A percentile compares a stretch with the other conserved stretches of the same genome.
phyloP scores from a whole-genome alignment of 768 basidiomycete genomes.

The Saitozyma sp. region DNA sequence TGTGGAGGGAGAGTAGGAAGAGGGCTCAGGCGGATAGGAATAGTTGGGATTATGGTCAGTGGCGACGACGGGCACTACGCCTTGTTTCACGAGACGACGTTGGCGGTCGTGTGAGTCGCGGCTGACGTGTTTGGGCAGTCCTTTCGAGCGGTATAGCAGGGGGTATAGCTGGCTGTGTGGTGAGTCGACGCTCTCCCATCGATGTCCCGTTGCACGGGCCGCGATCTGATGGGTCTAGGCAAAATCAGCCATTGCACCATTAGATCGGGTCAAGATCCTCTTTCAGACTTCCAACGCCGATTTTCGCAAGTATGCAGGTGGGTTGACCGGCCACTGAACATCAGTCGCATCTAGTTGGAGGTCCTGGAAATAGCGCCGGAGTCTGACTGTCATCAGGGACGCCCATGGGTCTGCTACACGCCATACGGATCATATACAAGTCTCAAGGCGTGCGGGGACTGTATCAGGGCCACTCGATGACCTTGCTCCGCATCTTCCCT shows the following conservation, averaged over 20 bases:
- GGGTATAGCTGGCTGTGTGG: slow-evolving; percentile 89
- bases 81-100: background rate
- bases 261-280: slow-evolving; percentile 97
- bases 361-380: background rate
- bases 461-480: slow-evolving; percentile 94
- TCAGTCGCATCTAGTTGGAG: background rate
- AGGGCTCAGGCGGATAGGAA: slow-evolving; percentile 47
- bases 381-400: slow-evolving; percentile 61
- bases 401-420: slow-evolving; percentile 79
- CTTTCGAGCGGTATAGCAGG: slow-evolving; percentile 86
- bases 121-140: slow-evolving; percentile 47
- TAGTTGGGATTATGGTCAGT: slow-evolving; percentile 52
- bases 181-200: slow-evolving; percentile 56
- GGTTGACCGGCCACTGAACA: slow-evolving; percentile 27
- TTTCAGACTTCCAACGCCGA: slow-evolving; percentile 97
- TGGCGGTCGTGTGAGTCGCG: slow-evolving; percentile 11
- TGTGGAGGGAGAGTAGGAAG: slow-evolving; percentile 45
- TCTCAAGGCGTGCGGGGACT: slow-evolving; percentile 70
- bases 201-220: background rate
- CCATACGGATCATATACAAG: slow-evolving; percentile 65
- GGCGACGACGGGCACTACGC: too few species aligned
- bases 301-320: slow-evolving; percentile 88
- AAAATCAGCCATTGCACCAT: slow-evolving; percentile 89
- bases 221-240: slow-evolving; percentile 59
- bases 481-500: slow-evolving; percentile 88